These are phyloP conservation scores for Aristolochia californica DNA, from an alignment of 164 flowering plant genomes.

Conservation along the genomic window DNA sequence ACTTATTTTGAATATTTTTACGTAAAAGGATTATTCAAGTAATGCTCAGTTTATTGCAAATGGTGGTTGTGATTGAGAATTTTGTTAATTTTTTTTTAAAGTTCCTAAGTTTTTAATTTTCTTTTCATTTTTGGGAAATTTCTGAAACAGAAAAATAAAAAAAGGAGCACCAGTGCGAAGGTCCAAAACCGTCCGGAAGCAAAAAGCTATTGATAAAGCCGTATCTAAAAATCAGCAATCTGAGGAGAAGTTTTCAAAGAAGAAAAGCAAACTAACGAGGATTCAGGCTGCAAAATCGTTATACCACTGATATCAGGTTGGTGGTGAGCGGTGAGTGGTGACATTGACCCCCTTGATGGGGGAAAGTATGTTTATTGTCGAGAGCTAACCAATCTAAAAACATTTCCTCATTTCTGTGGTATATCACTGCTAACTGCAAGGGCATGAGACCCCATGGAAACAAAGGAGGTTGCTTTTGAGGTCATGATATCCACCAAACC, in stretches of 20 bases:
- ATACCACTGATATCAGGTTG: constrained; percentile 29
- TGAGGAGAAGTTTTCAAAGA: constrained; percentile 35
- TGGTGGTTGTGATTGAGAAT: too few species aligned
- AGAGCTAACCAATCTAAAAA: too few species aligned
- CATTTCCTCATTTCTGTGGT: too few species aligned
- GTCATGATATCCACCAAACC: too few species aligned
- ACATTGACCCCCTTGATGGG: neutral
- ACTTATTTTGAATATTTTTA: neutral
- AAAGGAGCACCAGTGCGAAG: constrained; percentile 46
- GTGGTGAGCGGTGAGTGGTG: too few species aligned
- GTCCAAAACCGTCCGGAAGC: constrained; percentile 54
- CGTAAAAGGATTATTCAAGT: neutral
- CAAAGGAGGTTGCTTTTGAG: too few species aligned
- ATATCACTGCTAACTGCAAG: too few species aligned
- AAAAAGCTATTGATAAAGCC: constrained; percentile 61
- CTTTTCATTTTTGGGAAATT: neutral
- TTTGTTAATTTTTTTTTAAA: too few species aligned
- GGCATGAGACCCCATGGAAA: too few species aligned
- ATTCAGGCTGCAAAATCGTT: constrained; percentile 49
- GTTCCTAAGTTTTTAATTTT: neutral
- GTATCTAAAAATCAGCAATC: constrained; percentile 39
- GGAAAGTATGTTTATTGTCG: neutral
- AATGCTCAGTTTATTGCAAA: neutral
- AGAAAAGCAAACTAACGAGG: constrained; percentile 37
- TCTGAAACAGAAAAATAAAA: constrained; percentile 33